phyloP scores from a whole-genome alignment of 1,139 yeast genomes.

The Kodamaea suecica region DNA sequence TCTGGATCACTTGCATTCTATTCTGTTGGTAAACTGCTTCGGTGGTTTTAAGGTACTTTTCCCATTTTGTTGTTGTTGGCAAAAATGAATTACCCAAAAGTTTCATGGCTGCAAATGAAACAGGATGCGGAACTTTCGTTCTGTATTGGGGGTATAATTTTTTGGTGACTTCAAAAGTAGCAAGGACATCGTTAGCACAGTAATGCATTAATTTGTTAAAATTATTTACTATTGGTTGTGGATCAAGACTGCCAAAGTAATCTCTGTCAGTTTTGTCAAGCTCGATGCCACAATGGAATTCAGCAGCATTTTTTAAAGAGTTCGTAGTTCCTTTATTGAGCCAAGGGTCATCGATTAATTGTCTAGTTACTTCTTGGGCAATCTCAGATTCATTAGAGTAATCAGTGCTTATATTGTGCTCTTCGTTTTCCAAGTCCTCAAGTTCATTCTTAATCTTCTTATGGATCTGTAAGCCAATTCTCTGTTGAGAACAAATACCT shows the following conservation, averaged over 20 bases:
- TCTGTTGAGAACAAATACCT: constrained; percentile 91
- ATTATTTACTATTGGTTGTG: constrained; percentile 51
- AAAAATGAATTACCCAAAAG: constrained; percentile 74
- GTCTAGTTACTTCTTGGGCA: constrained; percentile 21
- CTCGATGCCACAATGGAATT: constrained; percentile 70
- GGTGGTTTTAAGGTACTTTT: constrained; percentile 61
- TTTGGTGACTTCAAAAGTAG: constrained; percentile 68
- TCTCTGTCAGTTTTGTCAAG: constrained; percentile 69
- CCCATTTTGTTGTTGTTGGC: constrained; percentile 79
- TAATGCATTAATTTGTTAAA: constrained; percentile 66
- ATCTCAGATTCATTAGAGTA: constrained; percentile 2
- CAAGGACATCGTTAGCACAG: constrained; percentile 81
- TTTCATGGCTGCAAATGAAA: constrained; percentile 83
- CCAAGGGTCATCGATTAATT: constrained; percentile 68
- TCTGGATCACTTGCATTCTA: constrained; percentile 53
- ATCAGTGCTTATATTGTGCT: background rate
- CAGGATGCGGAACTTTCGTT: constrained; percentile 83
- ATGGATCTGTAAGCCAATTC: constrained; percentile 74
- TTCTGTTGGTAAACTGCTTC: constrained; percentile 65
- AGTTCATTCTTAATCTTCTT: constrained; percentile 35
- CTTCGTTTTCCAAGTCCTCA: constrained; percentile 9
- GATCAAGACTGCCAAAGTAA: constrained; percentile 54
- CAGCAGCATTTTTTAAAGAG: constrained; percentile 77
- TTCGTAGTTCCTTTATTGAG: constrained; percentile 70
- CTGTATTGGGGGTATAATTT: constrained; percentile 69